Conservation (phyloP, 495 filamentous ascomycete genomes). For the Sphaerosporella brunnea region DNA sequence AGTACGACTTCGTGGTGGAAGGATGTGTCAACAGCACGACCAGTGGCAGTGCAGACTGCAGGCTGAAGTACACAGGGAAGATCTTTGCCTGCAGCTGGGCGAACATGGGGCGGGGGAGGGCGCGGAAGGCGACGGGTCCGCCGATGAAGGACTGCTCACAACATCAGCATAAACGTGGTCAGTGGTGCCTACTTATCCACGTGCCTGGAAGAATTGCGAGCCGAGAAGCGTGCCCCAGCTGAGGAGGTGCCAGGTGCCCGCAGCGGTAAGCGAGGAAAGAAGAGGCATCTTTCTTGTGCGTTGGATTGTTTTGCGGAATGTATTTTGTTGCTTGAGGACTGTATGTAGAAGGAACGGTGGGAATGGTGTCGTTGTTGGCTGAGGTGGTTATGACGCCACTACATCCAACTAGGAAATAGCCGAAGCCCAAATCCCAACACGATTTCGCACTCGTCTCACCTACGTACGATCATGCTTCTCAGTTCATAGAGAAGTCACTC, state of each 20-base stretch:
- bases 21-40: slow-evolving; percentile 51
- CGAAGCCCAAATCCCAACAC: no score
- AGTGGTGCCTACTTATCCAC: no score
- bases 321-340: no score
- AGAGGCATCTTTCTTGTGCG: slow-evolving; percentile 9
- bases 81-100: slow-evolving; percentile 52
- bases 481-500: no score
- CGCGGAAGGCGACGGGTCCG: slow-evolving; percentile 53
- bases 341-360: no score
- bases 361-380: no score
- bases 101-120: slow-evolving; percentile 65
- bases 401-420: no score
- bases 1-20: neutral
- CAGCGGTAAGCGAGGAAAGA: slow-evolving; percentile 14
- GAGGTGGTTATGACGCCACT: no score
- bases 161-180: no score
- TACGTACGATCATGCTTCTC: no score
- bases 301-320: neutral
- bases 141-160: slow-evolving; percentile 52
- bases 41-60: slow-evolving; percentile 58
- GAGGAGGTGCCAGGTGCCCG: slow-evolving; percentile 17
- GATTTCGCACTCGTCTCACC: no score
- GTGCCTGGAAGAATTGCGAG: slow-evolving; percentile 59
- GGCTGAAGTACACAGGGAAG: slow-evolving; percentile 71
- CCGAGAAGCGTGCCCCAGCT: slow-evolving; percentile 61